Percentiles rank a stretch among this genome's conserved stretches.
Evolutionary conservation across 2,329 filamentous ascomycete genomes (phyloP).

Genomic region (Elsinoe arachidis): DNA sequence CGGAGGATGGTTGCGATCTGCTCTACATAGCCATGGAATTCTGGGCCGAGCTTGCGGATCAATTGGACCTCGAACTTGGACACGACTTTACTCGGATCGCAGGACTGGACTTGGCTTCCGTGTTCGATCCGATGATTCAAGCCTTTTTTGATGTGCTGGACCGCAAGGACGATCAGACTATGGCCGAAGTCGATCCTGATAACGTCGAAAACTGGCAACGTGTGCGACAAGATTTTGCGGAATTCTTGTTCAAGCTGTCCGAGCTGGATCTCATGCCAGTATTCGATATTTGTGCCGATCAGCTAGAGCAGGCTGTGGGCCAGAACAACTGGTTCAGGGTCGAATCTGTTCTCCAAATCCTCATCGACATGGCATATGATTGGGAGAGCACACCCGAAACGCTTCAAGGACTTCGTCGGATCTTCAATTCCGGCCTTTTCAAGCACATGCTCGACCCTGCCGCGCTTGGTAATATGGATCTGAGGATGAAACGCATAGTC

Average conservation of each 20-base stretch:
- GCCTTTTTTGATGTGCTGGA: slow-evolving; percentile 29
- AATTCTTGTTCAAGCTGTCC: slow-evolving; percentile 46
- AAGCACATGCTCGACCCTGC: slow-evolving; percentile 38
- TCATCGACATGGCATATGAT: slow-evolving; percentile 7
- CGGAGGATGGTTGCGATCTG: slow-evolving; percentile 7
- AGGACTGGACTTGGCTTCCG: slow-evolving; percentile 49
- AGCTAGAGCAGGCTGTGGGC: slow-evolving; percentile 6
- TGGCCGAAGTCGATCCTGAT: slow-evolving; percentile 8
- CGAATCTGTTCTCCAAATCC: slow-evolving; percentile 2
- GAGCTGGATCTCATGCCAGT: background rate
- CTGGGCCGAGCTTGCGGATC: slow-evolving; percentile 68
- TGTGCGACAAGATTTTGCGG: slow-evolving; percentile 55
- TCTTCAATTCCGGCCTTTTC: slow-evolving; percentile 56
- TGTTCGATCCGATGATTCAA: slow-evolving; percentile 52
- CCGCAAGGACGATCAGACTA: slow-evolving; percentile 11
- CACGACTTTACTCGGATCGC: slow-evolving; percentile 43
- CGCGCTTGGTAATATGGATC: slow-evolving; percentile 42
- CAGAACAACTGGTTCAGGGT: slow-evolving; percentile 2
- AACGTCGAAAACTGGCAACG: slow-evolving; percentile 8
- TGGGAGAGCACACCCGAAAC: background rate
- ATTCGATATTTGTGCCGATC: slow-evolving; percentile 7
- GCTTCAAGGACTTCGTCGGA: slow-evolving; percentile 39
- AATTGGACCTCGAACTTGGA: slow-evolving; percentile 48
- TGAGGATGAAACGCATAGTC: slow-evolving; percentile 58
- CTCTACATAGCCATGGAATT: slow-evolving; percentile 56